Conservation (phyloP, 805 yeast genomes). For the Candida succiphila region DNA sequence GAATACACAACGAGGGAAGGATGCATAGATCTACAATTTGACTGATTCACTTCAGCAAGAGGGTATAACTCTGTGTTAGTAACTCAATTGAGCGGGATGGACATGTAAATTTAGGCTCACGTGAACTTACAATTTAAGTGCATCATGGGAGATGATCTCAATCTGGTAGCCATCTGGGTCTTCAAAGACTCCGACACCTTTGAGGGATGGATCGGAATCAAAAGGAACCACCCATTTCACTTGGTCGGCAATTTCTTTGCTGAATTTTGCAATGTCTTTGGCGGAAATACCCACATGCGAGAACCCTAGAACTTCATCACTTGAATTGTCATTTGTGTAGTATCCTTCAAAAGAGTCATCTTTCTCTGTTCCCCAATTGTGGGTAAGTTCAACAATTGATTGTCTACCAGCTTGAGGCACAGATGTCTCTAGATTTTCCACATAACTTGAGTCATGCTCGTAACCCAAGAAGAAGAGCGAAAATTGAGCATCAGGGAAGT, state of each 20-base stretch:
- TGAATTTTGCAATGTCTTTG: conserved; percentile 48
- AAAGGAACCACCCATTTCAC: conserved; percentile 49
- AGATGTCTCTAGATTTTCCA: conserved; percentile 30
- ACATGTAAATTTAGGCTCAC: too few species aligned
- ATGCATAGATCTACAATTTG: not conserved
- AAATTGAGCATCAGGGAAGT: conserved; percentile 64
- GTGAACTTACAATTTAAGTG: conserved; percentile 8
- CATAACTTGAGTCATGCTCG: conserved; percentile 32
- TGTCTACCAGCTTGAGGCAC: conserved; percentile 36
- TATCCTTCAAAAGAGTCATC: conserved; percentile 64
- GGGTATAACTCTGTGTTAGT: too few species aligned
- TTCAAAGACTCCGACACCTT: conserved; percentile 57
- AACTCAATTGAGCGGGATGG: too few species aligned
- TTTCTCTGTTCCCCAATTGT: conserved; percentile 90
- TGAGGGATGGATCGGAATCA: conserved; percentile 41
- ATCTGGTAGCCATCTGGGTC: conserved; percentile 91
- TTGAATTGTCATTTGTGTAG: conserved; percentile 66
- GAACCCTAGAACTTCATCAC: conserved; percentile 64
- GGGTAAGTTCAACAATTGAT: conserved; percentile 80
- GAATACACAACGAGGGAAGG: not conserved
- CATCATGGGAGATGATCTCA: conserved; percentile 49
- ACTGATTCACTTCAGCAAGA: not conserved
- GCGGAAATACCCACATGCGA: conserved; percentile 78
- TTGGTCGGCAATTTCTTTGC: conserved; percentile 37
- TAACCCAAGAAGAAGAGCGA: conserved; percentile 82